These are phyloP conservation scores for Tulasnella sp. DNA, from an alignment of 768 basidiomycete species.

Conservation along the genomic window DNA sequence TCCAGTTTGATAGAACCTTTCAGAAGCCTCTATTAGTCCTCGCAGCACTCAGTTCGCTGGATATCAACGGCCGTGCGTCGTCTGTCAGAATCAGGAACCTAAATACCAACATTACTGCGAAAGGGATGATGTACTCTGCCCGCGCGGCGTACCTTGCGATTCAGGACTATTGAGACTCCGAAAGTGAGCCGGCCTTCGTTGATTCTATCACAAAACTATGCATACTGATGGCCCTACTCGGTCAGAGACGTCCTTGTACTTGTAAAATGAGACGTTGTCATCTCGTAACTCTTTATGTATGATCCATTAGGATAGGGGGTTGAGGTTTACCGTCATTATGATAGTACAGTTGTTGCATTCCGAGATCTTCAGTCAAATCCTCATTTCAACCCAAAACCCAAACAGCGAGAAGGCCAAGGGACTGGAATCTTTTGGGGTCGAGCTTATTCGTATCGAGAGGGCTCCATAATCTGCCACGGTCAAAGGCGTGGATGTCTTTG, in stretches of 20 bases:
- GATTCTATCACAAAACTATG: too few species aligned
- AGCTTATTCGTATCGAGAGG: slow-evolving; percentile 18
- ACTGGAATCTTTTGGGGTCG: slow-evolving; percentile 16
- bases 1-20: too few species aligned
- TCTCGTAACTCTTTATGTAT: too few species aligned
- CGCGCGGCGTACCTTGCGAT: slow-evolving; percentile 8
- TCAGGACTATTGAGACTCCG: too few species aligned
- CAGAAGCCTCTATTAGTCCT: neutral
- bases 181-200: too few species aligned
- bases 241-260: too few species aligned
- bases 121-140: slow-evolving; percentile 10
- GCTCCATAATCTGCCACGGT: slow-evolving; percentile 11
- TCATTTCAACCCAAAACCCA: neutral
- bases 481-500: slow-evolving; percentile 22
- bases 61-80: neutral
- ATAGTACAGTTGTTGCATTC: neutral
- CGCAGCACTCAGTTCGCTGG: slow-evolving; percentile 6
- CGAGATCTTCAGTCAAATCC: slow-evolving; percentile 17
- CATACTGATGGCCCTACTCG: too few species aligned
- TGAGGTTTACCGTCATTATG: too few species aligned
- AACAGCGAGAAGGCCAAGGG: neutral
- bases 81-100: neutral
- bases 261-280: too few species aligned
- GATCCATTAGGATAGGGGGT: too few species aligned
- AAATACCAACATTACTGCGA: neutral